A percentile compares a stretch with the other conserved stretches of the same genome.
Conservation (phyloP, 169 alveolate species). For the Plasmodium inui region DNA sequence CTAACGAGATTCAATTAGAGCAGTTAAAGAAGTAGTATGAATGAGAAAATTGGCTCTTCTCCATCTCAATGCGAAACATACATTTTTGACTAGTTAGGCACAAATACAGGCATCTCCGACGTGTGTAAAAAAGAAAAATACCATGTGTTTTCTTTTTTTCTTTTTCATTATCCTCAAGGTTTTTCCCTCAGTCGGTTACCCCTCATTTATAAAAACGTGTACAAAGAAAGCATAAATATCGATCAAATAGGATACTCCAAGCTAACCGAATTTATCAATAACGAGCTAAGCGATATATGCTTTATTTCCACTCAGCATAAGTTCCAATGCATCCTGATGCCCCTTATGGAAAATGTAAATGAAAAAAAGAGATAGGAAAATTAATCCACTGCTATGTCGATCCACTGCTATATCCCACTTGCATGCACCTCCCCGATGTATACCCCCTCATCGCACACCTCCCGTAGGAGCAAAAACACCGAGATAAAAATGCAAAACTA, state of each 20-base stretch:
- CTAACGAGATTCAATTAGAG: background rate
- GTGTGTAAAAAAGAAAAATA: background rate
- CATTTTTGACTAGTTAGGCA: background rate
- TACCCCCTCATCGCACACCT: background rate
- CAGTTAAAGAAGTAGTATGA: background rate
- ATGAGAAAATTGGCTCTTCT: background rate
- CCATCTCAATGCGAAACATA: background rate
- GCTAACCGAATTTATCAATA: conserved; percentile 79
- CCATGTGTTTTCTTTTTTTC: background rate
- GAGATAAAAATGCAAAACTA: conserved; percentile 56
- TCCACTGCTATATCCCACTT: background rate
- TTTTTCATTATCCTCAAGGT: conserved; percentile 12
- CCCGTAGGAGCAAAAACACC: conserved; percentile 60
- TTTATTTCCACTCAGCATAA: conserved; percentile 63
- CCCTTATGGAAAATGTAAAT: conserved; percentile 60
- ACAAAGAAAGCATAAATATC: conserved; percentile 75
- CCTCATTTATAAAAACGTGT: conserved; percentile 74
- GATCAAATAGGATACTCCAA: conserved; percentile 79
- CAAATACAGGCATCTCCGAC: background rate
- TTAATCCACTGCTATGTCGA: background rate
- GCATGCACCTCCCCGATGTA: background rate
- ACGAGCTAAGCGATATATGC: conserved; percentile 76
- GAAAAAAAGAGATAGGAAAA: conserved; percentile 16
- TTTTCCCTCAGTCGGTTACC: conserved; percentile 77
- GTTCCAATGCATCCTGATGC: conserved; percentile 51